Conservation (phyloP, 495 filamentous ascomycete genomes). For the Tuber umbilicatum region DNA sequence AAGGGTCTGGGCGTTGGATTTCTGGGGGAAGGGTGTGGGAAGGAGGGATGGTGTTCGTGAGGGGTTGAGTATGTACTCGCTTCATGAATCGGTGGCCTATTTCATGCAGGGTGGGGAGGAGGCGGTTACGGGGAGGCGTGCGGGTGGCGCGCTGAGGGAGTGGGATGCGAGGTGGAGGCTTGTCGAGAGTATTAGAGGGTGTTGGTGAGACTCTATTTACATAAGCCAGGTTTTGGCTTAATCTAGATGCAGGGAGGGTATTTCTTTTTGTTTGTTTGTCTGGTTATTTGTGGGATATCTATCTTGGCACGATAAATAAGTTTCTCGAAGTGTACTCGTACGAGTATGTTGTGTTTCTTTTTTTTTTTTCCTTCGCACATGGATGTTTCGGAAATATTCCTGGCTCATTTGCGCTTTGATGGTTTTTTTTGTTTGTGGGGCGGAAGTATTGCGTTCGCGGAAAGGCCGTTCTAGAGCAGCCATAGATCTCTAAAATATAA, state of each 20-base stretch:
- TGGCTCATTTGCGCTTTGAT: neutral
- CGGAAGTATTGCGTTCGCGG: neutral
- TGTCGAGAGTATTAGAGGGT: neutral
- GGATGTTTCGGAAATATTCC: neutral
- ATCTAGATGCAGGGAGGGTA: neutral
- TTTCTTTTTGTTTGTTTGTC: neutral
- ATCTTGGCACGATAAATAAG: neutral
- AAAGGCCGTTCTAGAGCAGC: neutral
- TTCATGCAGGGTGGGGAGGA: neutral
- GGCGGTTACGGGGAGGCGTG: neutral
- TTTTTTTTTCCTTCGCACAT: neutral
- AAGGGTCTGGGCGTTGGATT: constrained; percentile 32
- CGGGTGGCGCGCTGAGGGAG: neutral
- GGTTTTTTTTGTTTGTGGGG: neutral
- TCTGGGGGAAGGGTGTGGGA: constrained; percentile 9
- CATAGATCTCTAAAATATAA: neutral
- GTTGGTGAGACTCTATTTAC: neutral
- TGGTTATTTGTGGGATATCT: neutral
- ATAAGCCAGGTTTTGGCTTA: neutral
- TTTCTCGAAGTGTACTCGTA: neutral
- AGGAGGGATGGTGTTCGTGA: neutral
- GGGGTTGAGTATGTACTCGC: neutral
- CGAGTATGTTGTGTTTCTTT: neutral
- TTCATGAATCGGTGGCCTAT: neutral
- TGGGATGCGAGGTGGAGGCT: neutral